Conservation (phyloP, 2,329 filamentous ascomycete genomes). For the Fusarium sp. region DNA sequence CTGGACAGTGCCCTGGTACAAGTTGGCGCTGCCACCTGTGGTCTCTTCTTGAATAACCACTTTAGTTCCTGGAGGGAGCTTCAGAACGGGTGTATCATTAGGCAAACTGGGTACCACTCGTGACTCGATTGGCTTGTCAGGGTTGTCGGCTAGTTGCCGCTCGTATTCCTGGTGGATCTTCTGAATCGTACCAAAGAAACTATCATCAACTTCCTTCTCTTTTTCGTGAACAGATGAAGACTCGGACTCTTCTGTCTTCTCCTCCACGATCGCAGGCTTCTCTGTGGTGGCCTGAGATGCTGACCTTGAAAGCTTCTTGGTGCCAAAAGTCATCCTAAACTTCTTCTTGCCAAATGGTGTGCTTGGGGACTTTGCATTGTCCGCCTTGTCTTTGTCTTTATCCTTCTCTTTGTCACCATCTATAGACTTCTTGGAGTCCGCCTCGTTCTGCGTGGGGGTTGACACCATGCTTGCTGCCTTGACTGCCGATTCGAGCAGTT, state of each 20-base stretch:
- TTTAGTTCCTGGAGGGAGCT: constrained; percentile 72
- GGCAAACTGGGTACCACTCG: constrained; percentile 74
- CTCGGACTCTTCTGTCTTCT: constrained; percentile 77
- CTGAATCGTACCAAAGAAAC: constrained; percentile 76
- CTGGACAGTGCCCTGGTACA: constrained; percentile 90
- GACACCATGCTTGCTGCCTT: constrained; percentile 60
- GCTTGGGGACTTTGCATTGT: constrained; percentile 65
- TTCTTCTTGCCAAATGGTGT: constrained; percentile 87
- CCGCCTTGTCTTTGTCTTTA: constrained; percentile 57
- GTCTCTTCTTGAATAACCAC: constrained; percentile 77
- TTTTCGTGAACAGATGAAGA: constrained; percentile 73
- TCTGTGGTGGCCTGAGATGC: constrained; percentile 67
- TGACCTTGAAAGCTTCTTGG: constrained; percentile 83
- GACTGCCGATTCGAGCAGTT: constrained; percentile 56
- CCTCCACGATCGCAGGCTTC: constrained; percentile 78
- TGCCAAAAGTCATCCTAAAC: constrained; percentile 83
- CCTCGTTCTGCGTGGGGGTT: constrained; percentile 55
- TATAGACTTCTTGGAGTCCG: constrained; percentile 60
- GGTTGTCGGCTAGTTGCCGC: constrained; percentile 66
- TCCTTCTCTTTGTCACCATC: constrained; percentile 59
- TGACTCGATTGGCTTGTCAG: constrained; percentile 65
- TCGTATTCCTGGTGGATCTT: constrained; percentile 79
- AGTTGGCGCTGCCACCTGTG: constrained; percentile 75
- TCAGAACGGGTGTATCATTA: constrained; percentile 79
- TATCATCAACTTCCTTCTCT: constrained; percentile 79